A percentile compares a stretch with the other conserved stretches of the same genome.
phyloP scores from a whole-genome alignment of 352 stramenopile genomes.

The Phytophthora gonapodyides region DNA sequence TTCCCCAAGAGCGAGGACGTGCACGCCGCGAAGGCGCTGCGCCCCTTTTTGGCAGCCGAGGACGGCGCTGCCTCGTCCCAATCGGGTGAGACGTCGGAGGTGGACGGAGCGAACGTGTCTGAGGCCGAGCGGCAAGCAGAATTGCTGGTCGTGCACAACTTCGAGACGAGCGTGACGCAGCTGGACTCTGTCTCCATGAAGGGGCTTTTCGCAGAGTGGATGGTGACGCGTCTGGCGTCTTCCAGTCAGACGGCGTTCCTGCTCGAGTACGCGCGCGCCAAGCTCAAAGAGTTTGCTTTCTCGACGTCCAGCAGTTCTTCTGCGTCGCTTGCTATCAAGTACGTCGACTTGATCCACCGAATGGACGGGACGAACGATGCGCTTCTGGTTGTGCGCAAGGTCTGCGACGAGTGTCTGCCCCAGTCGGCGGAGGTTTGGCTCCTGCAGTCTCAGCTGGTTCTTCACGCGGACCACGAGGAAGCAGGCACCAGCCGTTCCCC shows the following conservation, averaged over 20 bases:
- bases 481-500: constrained; percentile 13
- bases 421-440: constrained; percentile 61
- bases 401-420: constrained; percentile 44
- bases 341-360: constrained; percentile 76
- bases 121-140: constrained; percentile 53
- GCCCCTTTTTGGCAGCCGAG: constrained; percentile 42
- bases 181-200: constrained; percentile 57
- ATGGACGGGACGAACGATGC: constrained; percentile 57
- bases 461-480: constrained; percentile 48
- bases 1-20: constrained; percentile 66
- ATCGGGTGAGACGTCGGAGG: constrained; percentile 21
- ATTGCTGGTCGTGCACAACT: constrained; percentile 49
- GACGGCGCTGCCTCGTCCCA: constrained; percentile 7
- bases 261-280: constrained; percentile 57
- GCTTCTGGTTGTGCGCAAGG: constrained; percentile 44
- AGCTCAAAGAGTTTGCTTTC: constrained; percentile 58
- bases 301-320: constrained; percentile 21
- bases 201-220: constrained; percentile 69
- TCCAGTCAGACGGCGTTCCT: constrained; percentile 47
- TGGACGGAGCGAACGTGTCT: constrained; percentile 24
- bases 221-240: constrained; percentile 58
- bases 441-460: constrained; percentile 71
- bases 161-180: constrained; percentile 59
- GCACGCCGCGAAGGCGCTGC: constrained; percentile 57
- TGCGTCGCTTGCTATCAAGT: constrained; percentile 50